A percentile compares a stretch with the other conserved stretches of the same genome.
Evolutionary conservation across 192 early-diverging fungal genomes (phyloP).

Genomic region (Thamnidium elegans): DNA sequence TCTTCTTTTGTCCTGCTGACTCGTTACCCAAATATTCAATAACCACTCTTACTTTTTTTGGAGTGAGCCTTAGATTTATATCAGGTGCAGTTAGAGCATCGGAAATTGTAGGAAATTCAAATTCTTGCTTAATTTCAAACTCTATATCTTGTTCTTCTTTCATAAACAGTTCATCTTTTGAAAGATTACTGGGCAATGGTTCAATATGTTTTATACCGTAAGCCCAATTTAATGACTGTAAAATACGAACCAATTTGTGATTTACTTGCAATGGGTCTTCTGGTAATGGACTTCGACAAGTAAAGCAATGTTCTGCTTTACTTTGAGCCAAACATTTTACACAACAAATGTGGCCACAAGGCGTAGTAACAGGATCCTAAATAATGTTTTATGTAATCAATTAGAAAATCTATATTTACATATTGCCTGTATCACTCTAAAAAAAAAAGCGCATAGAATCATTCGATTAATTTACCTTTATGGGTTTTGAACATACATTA

Average conservation of each 20-base stretch:
- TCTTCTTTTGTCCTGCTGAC: no score
- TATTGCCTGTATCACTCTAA: not conserved
- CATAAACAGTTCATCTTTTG: not conserved
- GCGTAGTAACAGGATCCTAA: constrained; percentile 37
- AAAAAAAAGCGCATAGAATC: not conserved
- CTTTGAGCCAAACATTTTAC: constrained; percentile 25
- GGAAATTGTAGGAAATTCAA: not conserved
- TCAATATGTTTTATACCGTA: constrained; percentile 7
- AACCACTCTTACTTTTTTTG: no score
- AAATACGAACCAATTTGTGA: constrained; percentile 9
- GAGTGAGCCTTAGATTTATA: no score
- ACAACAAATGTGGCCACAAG: constrained; percentile 38
- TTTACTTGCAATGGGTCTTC: constrained; percentile 6
- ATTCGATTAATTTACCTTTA: constrained; percentile 9
- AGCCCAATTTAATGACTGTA: constrained; percentile 20
- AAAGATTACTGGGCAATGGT: not conserved
- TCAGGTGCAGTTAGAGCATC: no score
- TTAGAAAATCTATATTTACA: not conserved
- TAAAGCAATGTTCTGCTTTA: constrained; percentile 19
- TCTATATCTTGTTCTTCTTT: not conserved
- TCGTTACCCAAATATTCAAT: no score
- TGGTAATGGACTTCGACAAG: constrained; percentile 28
- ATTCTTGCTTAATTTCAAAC: not conserved
- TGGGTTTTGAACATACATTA: constrained; percentile 23
- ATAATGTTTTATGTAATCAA: constrained; percentile 3